A percentile compares a stretch with the other conserved stretches of the same genome.
These are phyloP conservation scores for Fomitopsis schrenkii DNA, from an alignment of 1,284 basidiomycete species.

Conservation along the genomic window DNA sequence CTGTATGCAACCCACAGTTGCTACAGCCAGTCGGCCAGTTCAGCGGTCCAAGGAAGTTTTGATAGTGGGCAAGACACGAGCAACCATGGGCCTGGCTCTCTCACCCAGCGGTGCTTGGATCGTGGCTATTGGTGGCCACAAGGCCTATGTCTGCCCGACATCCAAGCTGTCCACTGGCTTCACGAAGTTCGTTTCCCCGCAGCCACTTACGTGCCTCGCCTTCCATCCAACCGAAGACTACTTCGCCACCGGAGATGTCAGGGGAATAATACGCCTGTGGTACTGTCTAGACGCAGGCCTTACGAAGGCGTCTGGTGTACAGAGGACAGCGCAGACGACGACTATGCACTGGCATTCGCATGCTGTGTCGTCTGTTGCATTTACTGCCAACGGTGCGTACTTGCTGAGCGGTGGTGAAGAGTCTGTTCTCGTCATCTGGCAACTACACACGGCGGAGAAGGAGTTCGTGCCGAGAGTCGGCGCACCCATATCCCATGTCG, in stretches of 20 bases:
- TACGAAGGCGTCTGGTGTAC: conserved; percentile 50
- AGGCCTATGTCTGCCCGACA: conserved; percentile 73
- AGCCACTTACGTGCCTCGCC: conserved; percentile 80
- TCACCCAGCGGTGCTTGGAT: conserved; percentile 83
- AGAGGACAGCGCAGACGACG: conserved; percentile 79
- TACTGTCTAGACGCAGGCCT: conserved; percentile 76
- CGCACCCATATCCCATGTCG: conserved; percentile 77
- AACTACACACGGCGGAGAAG: conserved; percentile 78
- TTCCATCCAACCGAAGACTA: conserved; percentile 90
- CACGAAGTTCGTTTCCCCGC: conserved; percentile 81
- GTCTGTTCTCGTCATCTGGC: conserved; percentile 95
- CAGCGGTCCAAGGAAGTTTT: conserved; percentile 48
- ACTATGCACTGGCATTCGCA: conserved; percentile 97
- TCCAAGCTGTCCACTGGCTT: conserved; percentile 62
- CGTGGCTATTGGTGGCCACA: conserved; percentile 76
- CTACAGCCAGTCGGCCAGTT: conserved; percentile 36
- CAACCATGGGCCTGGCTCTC: conserved; percentile 60
- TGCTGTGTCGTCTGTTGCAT: conserved; percentile 85
- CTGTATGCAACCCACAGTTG: conserved; percentile 48
- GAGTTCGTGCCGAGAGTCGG: conserved; percentile 94
- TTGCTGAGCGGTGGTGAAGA: conserved; percentile 96
- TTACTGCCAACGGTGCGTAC: conserved; percentile 90
- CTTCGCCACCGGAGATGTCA: conserved; percentile 91
- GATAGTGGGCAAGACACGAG: conserved; percentile 67
- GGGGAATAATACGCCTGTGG: conserved; percentile 88